Conservation (phyloP, 2,329 filamentous ascomycete genomes). For the Rosellinia necatrix region DNA sequence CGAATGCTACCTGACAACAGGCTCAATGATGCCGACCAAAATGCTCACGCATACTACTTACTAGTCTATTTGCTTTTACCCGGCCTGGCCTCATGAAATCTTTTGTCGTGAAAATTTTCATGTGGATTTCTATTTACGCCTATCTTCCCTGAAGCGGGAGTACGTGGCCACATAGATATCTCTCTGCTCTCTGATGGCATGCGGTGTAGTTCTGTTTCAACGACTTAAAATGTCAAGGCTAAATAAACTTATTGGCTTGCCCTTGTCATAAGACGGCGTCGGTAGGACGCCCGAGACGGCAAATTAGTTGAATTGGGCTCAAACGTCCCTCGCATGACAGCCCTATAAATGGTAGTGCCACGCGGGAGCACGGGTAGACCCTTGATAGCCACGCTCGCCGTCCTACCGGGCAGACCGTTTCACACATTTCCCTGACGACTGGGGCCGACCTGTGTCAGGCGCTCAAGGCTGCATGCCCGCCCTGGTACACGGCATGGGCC, state of each 20-base stretch:
- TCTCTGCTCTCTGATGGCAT: slow-evolving; percentile 1
- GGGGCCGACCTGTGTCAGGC: neutral
- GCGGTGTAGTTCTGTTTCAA: neutral
- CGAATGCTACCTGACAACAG: slow-evolving; percentile 11
- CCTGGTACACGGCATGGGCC: slow-evolving; percentile 16
- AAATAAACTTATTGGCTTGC: neutral
- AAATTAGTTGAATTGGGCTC: neutral
- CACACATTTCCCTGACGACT: slow-evolving; percentile 3
- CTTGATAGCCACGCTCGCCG: neutral
- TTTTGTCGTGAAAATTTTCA: slow-evolving; percentile 9
- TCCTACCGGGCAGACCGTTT: slow-evolving; percentile 5
- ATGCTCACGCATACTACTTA: slow-evolving; percentile 1
- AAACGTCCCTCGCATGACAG: slow-evolving; percentile 3
- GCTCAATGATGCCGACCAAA: neutral
- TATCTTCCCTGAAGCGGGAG: neutral
- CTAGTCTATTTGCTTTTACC: too few relatives aligned
- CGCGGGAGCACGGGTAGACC: neutral
- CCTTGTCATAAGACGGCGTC: neutral
- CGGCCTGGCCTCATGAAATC: too few relatives aligned
- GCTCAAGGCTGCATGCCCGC: neutral
- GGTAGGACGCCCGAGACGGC: neutral
- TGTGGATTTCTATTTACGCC: slow-evolving; percentile 6
- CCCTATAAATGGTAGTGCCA: neutral
- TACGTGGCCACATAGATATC: slow-evolving; percentile 3
- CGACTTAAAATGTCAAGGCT: neutral